Evolutionary conservation across 306 rosid species (phyloP), one percentile per base, ranked within the genome.

Genomic region (Trifolium fragiferum): DNA sequence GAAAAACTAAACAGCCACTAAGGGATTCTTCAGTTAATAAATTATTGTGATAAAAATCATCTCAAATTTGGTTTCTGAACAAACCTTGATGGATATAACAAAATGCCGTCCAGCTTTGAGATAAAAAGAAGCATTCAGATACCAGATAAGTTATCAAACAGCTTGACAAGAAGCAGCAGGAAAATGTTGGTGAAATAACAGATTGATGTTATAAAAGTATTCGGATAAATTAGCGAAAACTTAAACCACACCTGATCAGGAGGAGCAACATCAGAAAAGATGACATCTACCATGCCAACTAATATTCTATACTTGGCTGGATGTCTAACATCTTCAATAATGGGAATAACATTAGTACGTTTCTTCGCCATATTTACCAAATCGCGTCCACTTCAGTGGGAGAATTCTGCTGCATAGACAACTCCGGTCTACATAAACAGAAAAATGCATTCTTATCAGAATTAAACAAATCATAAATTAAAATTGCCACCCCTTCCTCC

Each of bases 191-290:
- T n/a, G n/a, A n/a, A n/a, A n/a, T n/a, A n/a, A n/a, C n/a, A n/a
- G n/a, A n/a, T n/a, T n/a, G n/a, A n/a, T n/a, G n/a, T n/a, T n/a
- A n/a, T 10, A 44, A 25, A 46, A 32, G 3, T 19, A 32, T 63
- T 65, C 49, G 2, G 44, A 21, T 11, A 21, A 3, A 33, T 9
- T 33, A 23, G 33, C 9, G 7, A 60, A 73, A 73, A 40, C 4
- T 32, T 23, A 25, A 20, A 73, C 58, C 82, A 77, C 50, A 94
- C 98, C 98, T 91, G 98, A 84, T 94, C 98, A 3, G 97, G 97
- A 80, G 91, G 97, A 8, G 99, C 99, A 81, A 91, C 99, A 85
- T 95, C 98, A 40, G 99, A 92, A 86, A 92, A 95, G 57, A 95
- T 84, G 18, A 95, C 97, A 86, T 55, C 99, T n/a, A 95, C 99